Percentiles rank a stretch among this genome's conserved stretches.
phyloP scores from a whole-genome alignment of 345 rosid genomes.

The Brassica juncea region DNA sequence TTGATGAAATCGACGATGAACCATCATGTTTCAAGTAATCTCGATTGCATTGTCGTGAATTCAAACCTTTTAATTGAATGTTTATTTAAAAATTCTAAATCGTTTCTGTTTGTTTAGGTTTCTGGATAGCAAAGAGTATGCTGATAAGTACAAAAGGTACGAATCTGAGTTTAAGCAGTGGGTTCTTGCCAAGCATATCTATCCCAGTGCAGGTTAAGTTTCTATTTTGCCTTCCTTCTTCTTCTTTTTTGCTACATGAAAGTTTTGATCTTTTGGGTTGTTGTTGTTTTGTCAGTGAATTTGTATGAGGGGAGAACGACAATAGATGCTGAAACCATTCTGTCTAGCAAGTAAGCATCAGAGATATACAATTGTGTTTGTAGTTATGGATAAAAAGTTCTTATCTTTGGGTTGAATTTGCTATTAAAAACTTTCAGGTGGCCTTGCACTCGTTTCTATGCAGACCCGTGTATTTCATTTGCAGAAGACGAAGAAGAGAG shows the following conservation, averaged over 20 bases:
- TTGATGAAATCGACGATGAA: conserved; percentile 6
- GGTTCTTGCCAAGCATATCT: conserved; percentile 67
- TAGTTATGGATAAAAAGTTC: background rate
- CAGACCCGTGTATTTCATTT: conserved; percentile 20
- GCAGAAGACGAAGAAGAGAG: conserved; percentile 49
- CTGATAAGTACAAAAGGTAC: conserved; percentile 57
- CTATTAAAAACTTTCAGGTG: background rate
- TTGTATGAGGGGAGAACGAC: conserved; percentile 57
- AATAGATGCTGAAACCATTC: conserved; percentile 63
- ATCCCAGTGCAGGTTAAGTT: conserved; percentile 63
- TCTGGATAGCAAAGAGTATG: conserved; percentile 46
- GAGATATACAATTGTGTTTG: background rate
- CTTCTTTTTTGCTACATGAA: conserved; percentile 6
- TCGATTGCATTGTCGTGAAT: background rate
- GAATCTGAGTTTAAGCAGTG: conserved; percentile 59
- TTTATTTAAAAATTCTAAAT: background rate
- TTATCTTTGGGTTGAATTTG: conserved; percentile 11
- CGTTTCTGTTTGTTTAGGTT: conserved; percentile 34
- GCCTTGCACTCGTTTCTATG: background rate
- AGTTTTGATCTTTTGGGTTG: conserved; percentile 7
- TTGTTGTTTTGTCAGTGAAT: conserved; percentile 45
- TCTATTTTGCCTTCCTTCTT: background rate
- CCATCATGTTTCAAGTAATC: conserved; percentile 23
- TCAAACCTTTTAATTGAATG: background rate
- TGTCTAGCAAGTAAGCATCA: conserved; percentile 65